A percentile compares a stretch with the other conserved stretches of the same genome.
These are phyloP conservation scores for Aegilops tauschii DNA, from an alignment of 176 grass and related monocot species.

Conservation along the genomic window DNA sequence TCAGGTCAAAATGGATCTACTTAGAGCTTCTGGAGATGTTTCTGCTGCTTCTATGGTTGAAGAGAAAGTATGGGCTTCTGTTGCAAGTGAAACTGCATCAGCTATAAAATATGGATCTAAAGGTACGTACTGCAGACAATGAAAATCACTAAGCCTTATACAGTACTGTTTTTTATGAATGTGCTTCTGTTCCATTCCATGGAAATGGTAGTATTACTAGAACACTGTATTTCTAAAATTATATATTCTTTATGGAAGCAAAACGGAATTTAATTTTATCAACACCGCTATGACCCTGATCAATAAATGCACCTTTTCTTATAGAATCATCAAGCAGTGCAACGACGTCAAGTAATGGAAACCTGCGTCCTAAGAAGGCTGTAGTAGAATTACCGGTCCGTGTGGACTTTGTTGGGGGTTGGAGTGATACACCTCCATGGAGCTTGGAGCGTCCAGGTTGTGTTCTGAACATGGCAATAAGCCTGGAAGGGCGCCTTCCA, in stretches of 20 bases:
- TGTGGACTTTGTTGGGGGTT: conserved; percentile 93
- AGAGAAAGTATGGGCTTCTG: conserved; percentile 79
- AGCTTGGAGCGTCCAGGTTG: conserved; percentile 91
- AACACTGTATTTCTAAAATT: background rate
- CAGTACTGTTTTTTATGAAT: background rate
- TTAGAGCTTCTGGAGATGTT: conserved; percentile 75
- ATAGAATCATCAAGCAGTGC: conserved; percentile 23
- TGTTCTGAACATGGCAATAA: conserved; percentile 98
- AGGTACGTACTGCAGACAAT: conserved; percentile 50
- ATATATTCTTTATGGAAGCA: background rate
- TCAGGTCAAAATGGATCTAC: conserved; percentile 85
- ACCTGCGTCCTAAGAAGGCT: conserved; percentile 47
- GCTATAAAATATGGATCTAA: conserved; percentile 70
- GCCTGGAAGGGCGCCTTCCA: conserved; percentile 71
- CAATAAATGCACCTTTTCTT: conserved; percentile 21
- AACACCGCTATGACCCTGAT: background rate
- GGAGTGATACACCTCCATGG: conserved; percentile 98
- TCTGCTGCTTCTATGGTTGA: conserved; percentile 54
- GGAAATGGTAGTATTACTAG: background rate
- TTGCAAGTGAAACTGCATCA: conserved; percentile 75
- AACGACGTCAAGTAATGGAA: conserved; percentile 33
- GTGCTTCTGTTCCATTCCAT: background rate
- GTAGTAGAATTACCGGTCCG: conserved; percentile 74
- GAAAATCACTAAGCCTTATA: background rate
- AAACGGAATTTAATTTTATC: background rate